Percentiles rank a stretch among this genome's conserved stretches.
phyloP scores from a whole-genome alignment of 331 rosid species.

The Quercus tomentella region DNA sequence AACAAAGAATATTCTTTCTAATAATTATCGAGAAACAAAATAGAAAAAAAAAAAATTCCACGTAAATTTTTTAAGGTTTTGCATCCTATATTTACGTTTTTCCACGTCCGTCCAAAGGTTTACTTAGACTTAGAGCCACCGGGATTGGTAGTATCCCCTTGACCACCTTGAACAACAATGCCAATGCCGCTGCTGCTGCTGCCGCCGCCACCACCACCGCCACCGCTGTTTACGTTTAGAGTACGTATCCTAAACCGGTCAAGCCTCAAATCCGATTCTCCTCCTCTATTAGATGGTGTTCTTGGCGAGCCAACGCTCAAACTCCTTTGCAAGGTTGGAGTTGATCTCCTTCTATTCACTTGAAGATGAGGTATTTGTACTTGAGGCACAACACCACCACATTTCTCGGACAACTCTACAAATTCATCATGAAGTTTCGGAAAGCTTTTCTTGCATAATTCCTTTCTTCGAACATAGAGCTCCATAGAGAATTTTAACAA shows the following conservation, averaged over 20 bases:
- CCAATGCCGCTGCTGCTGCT: neutral
- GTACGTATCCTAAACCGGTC: slow-evolving; percentile 1
- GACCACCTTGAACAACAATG: neutral
- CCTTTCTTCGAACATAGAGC: slow-evolving; percentile 19
- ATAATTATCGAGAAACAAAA: neutral
- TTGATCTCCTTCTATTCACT: neutral
- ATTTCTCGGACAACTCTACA: slow-evolving; percentile 9
- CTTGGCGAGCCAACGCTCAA: slow-evolving; percentile 12
- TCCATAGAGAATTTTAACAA: slow-evolving; percentile 27
- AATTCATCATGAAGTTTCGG: neutral
- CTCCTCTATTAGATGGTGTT: neutral
- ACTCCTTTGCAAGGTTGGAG: slow-evolving; percentile 16
- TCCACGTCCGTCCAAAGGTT: neutral
- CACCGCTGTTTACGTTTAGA: neutral
- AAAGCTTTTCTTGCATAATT: slow-evolving; percentile 18
- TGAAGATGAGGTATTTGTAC: neutral
- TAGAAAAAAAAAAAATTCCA: neutral
- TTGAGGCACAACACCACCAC: neutral
- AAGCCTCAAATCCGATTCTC: neutral
- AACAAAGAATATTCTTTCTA: neutral
- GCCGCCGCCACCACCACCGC: fast-evolving
- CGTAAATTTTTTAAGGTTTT: neutral
- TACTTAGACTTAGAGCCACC: neutral
- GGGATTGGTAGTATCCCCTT: neutral
- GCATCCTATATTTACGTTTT: neutral